phyloP scores from a whole-genome alignment of 257 asterid genomes.

The Forsythia suspensa region DNA sequence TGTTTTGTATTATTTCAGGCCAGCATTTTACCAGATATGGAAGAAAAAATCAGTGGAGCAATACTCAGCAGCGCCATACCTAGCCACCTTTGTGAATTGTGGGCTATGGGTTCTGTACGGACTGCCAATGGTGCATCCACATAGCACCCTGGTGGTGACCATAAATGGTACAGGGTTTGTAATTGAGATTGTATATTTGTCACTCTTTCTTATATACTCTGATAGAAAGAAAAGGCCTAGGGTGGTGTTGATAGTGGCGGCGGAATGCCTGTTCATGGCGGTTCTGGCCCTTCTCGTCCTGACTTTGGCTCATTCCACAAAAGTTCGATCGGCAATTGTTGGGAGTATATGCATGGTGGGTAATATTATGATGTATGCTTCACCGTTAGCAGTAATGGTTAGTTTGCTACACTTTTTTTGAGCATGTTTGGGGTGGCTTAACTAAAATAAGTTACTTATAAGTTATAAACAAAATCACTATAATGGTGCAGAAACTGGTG shows the following conservation, averaged over 20 bases:
- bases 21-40: slow-evolving; percentile 64
- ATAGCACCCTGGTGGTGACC: slow-evolving; percentile 71
- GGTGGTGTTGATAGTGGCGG: slow-evolving; percentile 34
- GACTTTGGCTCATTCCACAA: slow-evolving; percentile 38
- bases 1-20: slow-evolving; percentile 35
- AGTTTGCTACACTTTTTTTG: neutral
- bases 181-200: slow-evolving; percentile 58
- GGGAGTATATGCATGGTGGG: slow-evolving; percentile 80
- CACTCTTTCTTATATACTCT: slow-evolving; percentile 46
- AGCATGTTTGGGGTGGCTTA: too few species aligned
- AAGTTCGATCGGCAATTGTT: slow-evolving; percentile 57
- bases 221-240: slow-evolving; percentile 44
- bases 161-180: slow-evolving; percentile 68
- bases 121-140: slow-evolving; percentile 71
- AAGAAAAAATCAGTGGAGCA: slow-evolving; percentile 74
- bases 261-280: slow-evolving; percentile 50
- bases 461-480: too few species aligned
- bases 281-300: slow-evolving; percentile 52
- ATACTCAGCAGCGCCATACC: slow-evolving; percentile 75
- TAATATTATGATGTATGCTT: slow-evolving; percentile 76
- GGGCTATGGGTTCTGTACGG: slow-evolving; percentile 84
- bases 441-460: too few species aligned
- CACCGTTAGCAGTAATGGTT: slow-evolving; percentile 85
- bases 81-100: slow-evolving; percentile 78
- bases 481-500: slow-evolving; percentile 72